A percentile compares a stretch with the other conserved stretches of the same genome.
These are phyloP conservation scores for Rhypophila decipiens DNA, from an alignment of 495 filamentous ascomycete species.

Conservation along the genomic window DNA sequence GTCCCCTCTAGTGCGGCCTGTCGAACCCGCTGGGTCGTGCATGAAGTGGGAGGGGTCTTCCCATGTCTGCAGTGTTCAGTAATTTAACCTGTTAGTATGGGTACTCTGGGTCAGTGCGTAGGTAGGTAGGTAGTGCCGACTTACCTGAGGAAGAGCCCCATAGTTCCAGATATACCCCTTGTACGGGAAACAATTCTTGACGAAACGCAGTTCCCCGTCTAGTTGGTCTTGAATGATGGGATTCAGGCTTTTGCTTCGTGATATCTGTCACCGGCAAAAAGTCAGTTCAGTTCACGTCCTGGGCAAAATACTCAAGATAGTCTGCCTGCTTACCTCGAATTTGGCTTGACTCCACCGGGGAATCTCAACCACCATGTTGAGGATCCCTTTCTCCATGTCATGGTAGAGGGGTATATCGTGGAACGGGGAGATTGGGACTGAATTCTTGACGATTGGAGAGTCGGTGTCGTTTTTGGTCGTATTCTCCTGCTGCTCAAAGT, in stretches of 20 bases:
- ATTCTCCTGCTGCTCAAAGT: conserved; percentile 17
- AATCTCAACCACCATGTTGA: conserved; percentile 27
- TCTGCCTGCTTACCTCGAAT: too few relatives aligned
- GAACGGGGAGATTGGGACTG: conserved; percentile 19
- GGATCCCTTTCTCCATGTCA: conserved; percentile 10
- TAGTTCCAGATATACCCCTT: conserved; percentile 26
- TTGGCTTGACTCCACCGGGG: conserved; percentile 25
- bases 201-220: conserved; percentile 10
- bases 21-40: too few relatives aligned
- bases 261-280: conserved; percentile 7
- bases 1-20: conserved; percentile 13
- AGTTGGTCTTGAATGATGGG: conserved; percentile 17
- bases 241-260: conserved; percentile 17
- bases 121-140: background rate
- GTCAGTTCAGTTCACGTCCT: too few relatives aligned
- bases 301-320: too few relatives aligned
- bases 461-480: too few relatives aligned
- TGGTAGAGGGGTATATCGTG: conserved; percentile 25
- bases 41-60: too few relatives aligned
- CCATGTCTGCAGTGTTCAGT: conserved; percentile 12
- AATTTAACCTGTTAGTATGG: background rate
- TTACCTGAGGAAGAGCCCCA: conserved; percentile 16
- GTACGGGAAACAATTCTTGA: conserved; percentile 15
- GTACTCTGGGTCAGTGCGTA: background rate
- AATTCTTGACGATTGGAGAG: too few relatives aligned